Percentiles rank a stretch among this genome's conserved stretches.
These are phyloP conservation scores for Thelonectria blattea DNA, from an alignment of 2,329 filamentous ascomycete species.

Conservation along the genomic window DNA sequence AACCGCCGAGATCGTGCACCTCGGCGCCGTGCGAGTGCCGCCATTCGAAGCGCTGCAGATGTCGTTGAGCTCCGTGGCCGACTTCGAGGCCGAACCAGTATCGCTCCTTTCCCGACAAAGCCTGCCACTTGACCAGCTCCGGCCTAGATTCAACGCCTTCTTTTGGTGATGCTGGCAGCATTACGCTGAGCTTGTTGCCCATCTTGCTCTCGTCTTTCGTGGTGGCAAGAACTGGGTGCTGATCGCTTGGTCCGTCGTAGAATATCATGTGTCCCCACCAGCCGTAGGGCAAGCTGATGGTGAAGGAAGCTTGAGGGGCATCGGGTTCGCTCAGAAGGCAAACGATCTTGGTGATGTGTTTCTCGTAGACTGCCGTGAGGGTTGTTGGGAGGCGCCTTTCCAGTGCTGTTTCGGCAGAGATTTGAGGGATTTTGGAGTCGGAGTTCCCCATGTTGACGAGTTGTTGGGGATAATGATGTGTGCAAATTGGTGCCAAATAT, in stretches of 20 bases:
- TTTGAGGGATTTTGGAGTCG: neutral
- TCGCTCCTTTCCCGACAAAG: neutral
- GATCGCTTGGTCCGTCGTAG: neutral
- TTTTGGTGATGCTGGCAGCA: neutral
- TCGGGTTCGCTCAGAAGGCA: slow-evolving; percentile 7
- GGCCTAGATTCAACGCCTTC: neutral
- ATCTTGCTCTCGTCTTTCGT: neutral
- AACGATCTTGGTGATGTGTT: neutral
- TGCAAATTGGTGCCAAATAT: too few species aligned
- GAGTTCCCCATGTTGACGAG: neutral
- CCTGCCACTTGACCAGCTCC: neutral
- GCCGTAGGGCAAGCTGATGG: neutral
- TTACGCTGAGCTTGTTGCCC: neutral
- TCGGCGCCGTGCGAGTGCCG: neutral
- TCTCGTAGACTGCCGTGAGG: neutral
- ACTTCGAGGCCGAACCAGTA: slow-evolving; percentile 14
- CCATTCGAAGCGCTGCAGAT: slow-evolving; percentile 27
- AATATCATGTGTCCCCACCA: slow-evolving; percentile 6
- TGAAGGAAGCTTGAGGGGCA: neutral
- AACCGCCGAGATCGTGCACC: neutral
- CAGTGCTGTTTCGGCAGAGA: neutral
- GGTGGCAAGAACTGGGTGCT: neutral
- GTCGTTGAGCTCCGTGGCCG: neutral
- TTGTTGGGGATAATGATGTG: neutral
- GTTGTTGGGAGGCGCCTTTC: neutral